Percentiles rank a stretch among this genome's conserved stretches.
Conservation (phyloP, 2,329 filamentous ascomycete genomes). For the Epicoccum nigrum region DNA sequence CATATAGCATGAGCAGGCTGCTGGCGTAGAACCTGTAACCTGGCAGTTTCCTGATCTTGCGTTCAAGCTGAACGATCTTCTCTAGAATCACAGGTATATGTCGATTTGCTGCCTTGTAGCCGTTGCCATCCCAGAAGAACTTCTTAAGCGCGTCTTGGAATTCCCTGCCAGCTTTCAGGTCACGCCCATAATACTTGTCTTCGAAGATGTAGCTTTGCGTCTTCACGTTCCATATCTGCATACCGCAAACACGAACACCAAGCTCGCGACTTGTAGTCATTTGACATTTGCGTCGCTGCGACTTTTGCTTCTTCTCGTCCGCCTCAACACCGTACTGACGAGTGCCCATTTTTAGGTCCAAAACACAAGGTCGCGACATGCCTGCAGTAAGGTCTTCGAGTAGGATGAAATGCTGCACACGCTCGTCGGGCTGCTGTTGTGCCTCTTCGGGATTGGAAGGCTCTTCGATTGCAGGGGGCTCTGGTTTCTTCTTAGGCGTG, state of each 20-base stretch:
- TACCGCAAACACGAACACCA: constrained; percentile 90
- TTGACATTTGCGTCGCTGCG: constrained; percentile 90
- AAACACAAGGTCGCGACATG: constrained; percentile 95
- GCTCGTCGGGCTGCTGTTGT: constrained; percentile 56
- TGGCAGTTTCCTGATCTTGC: constrained; percentile 77
- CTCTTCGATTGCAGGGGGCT: constrained; percentile 17
- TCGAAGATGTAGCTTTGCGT: constrained; percentile 89
- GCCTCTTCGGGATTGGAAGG: constrained; percentile 54
- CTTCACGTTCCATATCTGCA: constrained; percentile 93
- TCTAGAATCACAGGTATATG: constrained; percentile 88
- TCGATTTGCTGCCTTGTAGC: constrained; percentile 76
- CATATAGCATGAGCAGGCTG: constrained; percentile 93
- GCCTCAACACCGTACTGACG: constrained; percentile 95
- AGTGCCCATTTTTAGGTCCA: constrained; percentile 98
- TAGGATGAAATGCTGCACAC: constrained; percentile 90
- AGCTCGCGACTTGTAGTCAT: constrained; percentile 89
- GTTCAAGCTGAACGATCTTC: constrained; percentile 82
- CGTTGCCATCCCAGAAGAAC: constrained; percentile 89
- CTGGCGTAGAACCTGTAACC: constrained; percentile 96
- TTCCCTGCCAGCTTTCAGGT: constrained; percentile 83
- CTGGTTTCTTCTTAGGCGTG: constrained; percentile 20
- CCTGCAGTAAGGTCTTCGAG: constrained; percentile 94
- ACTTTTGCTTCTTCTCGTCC: constrained; percentile 87
- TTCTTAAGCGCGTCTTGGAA: constrained; percentile 87
- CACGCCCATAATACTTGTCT: constrained; percentile 95